Conservation (phyloP, 306 rosid species). For the Mimosa bimucronata region DNA sequence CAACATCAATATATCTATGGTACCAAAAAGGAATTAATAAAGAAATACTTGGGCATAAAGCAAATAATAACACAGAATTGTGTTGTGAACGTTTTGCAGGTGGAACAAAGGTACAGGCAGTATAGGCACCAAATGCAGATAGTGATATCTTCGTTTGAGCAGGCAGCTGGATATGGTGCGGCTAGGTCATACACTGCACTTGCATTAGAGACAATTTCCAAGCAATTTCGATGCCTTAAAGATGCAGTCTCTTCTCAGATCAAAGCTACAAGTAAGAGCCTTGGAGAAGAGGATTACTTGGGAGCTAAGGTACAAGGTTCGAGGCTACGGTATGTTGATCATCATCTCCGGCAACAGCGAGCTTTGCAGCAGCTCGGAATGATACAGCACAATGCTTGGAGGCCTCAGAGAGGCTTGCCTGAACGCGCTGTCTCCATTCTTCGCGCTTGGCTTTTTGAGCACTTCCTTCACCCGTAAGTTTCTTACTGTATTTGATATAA, state of each 20-base stretch:
- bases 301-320: slow-evolving; percentile 73
- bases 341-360: slow-evolving; percentile 74
- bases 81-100: slow-evolving; percentile 43
- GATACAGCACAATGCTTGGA: slow-evolving; percentile 79
- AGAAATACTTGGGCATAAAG: neutral
- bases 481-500: too few relatives aligned
- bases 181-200: slow-evolving; percentile 70
- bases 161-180: slow-evolving; percentile 68
- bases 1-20: neutral
- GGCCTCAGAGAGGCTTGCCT: slow-evolving; percentile 86
- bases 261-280: slow-evolving; percentile 51
- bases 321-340: slow-evolving; percentile 63
- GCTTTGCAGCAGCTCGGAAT: slow-evolving; percentile 77
- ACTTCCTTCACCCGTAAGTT: slow-evolving; percentile 87
- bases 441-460: slow-evolving; percentile 92
- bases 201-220: slow-evolving; percentile 70
- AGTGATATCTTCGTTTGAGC: slow-evolving; percentile 62
- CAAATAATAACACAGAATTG: neutral
- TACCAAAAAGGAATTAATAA: neutral
- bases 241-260: slow-evolving; percentile 68
- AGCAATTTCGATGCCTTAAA: slow-evolving; percentile 75
- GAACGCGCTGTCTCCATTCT: slow-evolving; percentile 87
- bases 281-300: slow-evolving; percentile 75
- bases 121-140: slow-evolving; percentile 71
- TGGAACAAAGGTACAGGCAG: slow-evolving; percentile 75